Evolutionary conservation across 2,329 filamentous ascomycete genomes (phyloP), one percentile per base, ranked within the genome.

Genomic region (Penicillium concentricum): DNA sequence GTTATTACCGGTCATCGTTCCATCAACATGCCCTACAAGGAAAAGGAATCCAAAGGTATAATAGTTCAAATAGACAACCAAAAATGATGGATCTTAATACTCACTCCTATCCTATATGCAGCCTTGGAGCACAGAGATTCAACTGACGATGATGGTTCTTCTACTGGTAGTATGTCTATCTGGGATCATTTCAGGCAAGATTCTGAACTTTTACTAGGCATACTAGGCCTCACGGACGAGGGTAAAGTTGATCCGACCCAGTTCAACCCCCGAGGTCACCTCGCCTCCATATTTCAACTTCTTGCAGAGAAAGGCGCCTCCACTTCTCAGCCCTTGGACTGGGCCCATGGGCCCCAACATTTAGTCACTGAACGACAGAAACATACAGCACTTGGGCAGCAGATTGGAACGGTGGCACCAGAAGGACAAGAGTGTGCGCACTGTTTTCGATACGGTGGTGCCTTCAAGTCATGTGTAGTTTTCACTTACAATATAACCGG

Each of bases 201-300:
- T n/a, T 35, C 16, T 35, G 16, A 35, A n/a, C 34, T n/a, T 35
- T 35, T 28, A 10, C 15, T 4, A 35, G 16, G 9, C 3, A 35
- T n/a, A 2, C 8, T 8, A 35, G 34, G 34, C 7, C 34, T 35
- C 7, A 35, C 16, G 2, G 16, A 4, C 7, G 16, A 35, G 3
- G 34, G 16, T 9, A 35, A 16, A 3, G 34, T 35, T 35, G 34
- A 35, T 13, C 7, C 7, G 15, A 16, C 16, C 34, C 34, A 35
- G 9, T 3, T 35, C 16, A 8, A 4, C 16, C 8, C 8, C 1
- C 1, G 5, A 28, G 28, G 28, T 10, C 9, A 6, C 1, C 28
- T 9, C 5, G 28, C 8, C 8, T 2, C 3, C 7, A 8, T 35
- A 9, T 0, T 35, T 0, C 16, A 8, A 35, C 7, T 3, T 9